Conservation (phyloP, 164 flowering plant genomes). For the Vitis rotundifolia region DNA sequence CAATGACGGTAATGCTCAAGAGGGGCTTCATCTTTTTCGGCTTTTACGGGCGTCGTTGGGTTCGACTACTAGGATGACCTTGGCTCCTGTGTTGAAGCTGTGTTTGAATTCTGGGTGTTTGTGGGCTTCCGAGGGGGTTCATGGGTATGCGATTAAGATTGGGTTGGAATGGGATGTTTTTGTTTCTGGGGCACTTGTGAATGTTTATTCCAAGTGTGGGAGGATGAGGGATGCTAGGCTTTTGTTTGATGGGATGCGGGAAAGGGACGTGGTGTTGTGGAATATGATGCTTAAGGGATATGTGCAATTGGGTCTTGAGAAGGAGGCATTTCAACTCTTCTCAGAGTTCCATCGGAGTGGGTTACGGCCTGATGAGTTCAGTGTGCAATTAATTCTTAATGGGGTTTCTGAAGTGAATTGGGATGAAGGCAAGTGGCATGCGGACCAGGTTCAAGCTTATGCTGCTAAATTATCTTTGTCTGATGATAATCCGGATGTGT, state of each 20-base stretch:
- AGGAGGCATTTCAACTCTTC: conserved; percentile 35
- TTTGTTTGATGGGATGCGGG: conserved; percentile 44
- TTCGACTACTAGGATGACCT: conserved; percentile 29
- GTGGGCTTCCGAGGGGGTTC: conserved; percentile 40
- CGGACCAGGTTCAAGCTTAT: conserved; percentile 45
- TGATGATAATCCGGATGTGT: conserved; percentile 25
- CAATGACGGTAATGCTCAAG: conserved; percentile 12
- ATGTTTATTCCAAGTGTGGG: conserved; percentile 40
- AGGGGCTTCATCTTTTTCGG: conserved; percentile 39
- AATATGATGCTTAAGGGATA: conserved; percentile 54
- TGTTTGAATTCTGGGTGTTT: conserved; percentile 30
- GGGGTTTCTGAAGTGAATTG: conserved; percentile 19
- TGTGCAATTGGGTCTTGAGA: conserved; percentile 23
- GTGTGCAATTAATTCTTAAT: conserved; percentile 31
- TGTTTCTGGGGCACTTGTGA: conserved; percentile 48
- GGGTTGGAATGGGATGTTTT: conserved; percentile 50
- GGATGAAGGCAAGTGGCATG: conserved; percentile 17
- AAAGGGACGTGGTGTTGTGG: conserved; percentile 54
- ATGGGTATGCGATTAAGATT: conserved; percentile 42
- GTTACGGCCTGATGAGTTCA: conserved; percentile 35
- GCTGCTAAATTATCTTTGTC: conserved; percentile 30
- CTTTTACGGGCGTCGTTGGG: conserved; percentile 18
- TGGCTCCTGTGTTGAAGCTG: conserved; percentile 52
- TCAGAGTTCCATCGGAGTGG: conserved; percentile 44
- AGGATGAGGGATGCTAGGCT: conserved; percentile 27